These are phyloP conservation scores for Stylosanthes scabra DNA, from an alignment of 331 rosid genomes.

Conservation along the genomic window DNA sequence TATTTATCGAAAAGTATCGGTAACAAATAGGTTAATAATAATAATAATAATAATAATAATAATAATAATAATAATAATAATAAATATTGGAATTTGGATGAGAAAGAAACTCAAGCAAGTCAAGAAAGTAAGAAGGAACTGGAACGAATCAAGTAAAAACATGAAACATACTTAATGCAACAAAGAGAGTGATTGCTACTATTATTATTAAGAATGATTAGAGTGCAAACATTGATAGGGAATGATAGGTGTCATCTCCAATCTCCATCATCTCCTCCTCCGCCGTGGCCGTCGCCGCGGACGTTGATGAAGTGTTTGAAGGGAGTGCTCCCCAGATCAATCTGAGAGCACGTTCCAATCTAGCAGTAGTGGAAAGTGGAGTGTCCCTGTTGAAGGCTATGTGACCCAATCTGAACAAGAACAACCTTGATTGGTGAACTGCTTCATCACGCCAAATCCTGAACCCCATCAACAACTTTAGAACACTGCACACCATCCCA, in stretches of 20 bases:
- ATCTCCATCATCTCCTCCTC: neutral
- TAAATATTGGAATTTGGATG: too few species aligned
- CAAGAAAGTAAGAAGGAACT: too few species aligned
- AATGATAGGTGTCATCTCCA: constrained; percentile 35
- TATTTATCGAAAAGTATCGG: too few species aligned
- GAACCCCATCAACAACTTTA: constrained; percentile 53
- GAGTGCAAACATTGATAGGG: constrained; percentile 59
- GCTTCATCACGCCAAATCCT: constrained; percentile 38
- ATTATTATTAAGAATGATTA: neutral
- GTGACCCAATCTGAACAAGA: constrained; percentile 57
- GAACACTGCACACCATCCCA: constrained; percentile 40
- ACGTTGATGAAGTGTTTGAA: neutral
- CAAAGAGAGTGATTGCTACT: neutral
- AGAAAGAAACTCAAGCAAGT: too few species aligned
- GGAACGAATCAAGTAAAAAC: too few species aligned
- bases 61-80: too few species aligned
- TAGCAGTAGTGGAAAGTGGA: constrained; percentile 6
- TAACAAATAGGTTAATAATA: too few species aligned
- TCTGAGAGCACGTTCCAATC: constrained; percentile 58
- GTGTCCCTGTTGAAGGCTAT: constrained; percentile 42
- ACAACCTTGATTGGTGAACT: constrained; percentile 48
- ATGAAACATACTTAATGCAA: too few species aligned
- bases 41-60: too few species aligned
- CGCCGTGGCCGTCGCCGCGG: neutral
- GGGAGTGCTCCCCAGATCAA: constrained; percentile 29